These are phyloP conservation scores for Grigorovia transvaalensis DNA, from an alignment of 805 yeast species.

Conservation along the genomic window DNA sequence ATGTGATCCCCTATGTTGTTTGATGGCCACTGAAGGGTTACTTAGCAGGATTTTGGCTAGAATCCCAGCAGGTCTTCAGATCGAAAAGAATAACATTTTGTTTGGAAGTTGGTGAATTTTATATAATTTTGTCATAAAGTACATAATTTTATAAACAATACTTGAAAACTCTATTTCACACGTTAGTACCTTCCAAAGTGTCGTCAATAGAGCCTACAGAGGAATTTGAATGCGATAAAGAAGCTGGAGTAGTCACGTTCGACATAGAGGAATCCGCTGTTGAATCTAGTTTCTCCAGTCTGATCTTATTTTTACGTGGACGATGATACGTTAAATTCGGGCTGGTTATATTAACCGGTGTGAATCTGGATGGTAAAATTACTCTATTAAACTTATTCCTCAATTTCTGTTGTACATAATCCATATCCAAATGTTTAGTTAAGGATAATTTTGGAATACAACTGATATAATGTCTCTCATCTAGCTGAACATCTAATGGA, in stretches of 20 bases:
- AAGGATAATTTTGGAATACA: conserved; percentile 85
- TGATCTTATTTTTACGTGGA: conserved; percentile 2
- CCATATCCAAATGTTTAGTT: conserved; percentile 89
- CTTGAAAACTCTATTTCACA: not conserved
- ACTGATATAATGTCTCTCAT: conserved; percentile 91
- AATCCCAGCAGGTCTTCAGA: too few species aligned
- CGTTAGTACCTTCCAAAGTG: conserved; percentile 2
- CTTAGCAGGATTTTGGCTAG: too few species aligned
- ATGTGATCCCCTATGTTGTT: too few species aligned
- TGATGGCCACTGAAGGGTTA: too few species aligned
- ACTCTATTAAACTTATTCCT: conserved; percentile 78
- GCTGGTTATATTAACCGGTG: conserved; percentile 79
- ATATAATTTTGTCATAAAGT: conserved; percentile 2
- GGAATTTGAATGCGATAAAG: conserved; percentile 11
- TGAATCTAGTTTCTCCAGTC: conserved; percentile 1
- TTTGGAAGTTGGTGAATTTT: not conserved
- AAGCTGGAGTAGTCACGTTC: conserved; percentile 1
- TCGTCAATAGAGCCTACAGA: conserved; percentile 11
- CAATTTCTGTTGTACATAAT: conserved; percentile 71
- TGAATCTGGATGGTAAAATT: conserved; percentile 79
- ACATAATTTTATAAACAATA: not conserved
- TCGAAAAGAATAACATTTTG: not conserved
- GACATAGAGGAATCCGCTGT: not conserved
- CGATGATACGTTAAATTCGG: conserved; percentile 34
- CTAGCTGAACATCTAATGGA: conserved; percentile 92